phyloP scores from a whole-genome alignment of 352 stramenopile species.

The Phytopythium oedochilum region DNA sequence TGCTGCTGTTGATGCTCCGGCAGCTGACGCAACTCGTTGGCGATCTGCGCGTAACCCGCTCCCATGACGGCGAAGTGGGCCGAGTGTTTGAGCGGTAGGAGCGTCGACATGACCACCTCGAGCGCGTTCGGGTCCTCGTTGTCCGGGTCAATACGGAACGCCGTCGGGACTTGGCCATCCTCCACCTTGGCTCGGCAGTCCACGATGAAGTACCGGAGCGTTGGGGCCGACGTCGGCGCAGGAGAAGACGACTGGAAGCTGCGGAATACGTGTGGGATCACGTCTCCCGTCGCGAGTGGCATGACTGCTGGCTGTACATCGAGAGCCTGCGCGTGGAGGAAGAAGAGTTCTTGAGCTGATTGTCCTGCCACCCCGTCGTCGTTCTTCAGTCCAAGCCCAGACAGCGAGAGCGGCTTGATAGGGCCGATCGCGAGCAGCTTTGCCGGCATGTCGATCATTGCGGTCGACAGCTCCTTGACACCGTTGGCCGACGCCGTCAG shows the following conservation, averaged over 20 bases:
- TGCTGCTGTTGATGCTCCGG: slow-evolving; percentile 11
- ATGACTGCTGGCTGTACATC: slow-evolving; percentile 44
- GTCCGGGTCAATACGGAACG: slow-evolving; percentile 74
- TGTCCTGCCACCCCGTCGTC: slow-evolving; percentile 23
- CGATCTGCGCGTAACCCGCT: slow-evolving; percentile 66
- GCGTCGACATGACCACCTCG: slow-evolving; percentile 60
- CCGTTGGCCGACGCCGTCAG: slow-evolving; percentile 62
- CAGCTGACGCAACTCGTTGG: slow-evolving; percentile 45
- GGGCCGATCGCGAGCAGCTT: slow-evolving; percentile 48
- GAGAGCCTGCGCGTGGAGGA: slow-evolving; percentile 52
- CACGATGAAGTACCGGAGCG: slow-evolving; percentile 72
- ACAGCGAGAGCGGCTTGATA: slow-evolving; percentile 24
- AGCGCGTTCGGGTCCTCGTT: slow-evolving; percentile 46
- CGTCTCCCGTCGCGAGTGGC: slow-evolving; percentile 47
- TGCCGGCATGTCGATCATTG: slow-evolving; percentile 71
- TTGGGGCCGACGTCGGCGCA: slow-evolving; percentile 14
- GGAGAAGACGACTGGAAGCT: slow-evolving; percentile 45
- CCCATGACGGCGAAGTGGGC: slow-evolving; percentile 82
- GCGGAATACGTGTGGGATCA: slow-evolving; percentile 68
- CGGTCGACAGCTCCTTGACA: slow-evolving; percentile 53
- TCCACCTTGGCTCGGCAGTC: slow-evolving; percentile 51
- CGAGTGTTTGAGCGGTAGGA: slow-evolving; percentile 53
- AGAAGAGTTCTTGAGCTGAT: slow-evolving; percentile 38
- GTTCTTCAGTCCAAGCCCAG: not conserved
- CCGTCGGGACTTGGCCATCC: slow-evolving; percentile 62